Evolutionary conservation across 2,329 filamentous ascomycete genomes (phyloP).

Genomic region (Neonectria coccinea): DNA sequence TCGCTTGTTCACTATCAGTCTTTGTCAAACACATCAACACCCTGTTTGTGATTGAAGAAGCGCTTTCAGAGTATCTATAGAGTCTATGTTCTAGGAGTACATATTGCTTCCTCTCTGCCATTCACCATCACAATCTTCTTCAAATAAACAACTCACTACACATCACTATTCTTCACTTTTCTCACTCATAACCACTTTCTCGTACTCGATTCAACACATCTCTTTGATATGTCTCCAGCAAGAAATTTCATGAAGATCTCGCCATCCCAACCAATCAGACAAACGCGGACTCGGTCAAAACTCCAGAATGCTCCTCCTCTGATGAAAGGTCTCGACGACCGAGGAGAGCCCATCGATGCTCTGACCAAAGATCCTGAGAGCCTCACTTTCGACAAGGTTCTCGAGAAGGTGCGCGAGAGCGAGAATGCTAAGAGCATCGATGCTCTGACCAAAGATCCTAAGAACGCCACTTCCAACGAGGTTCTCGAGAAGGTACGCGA

Average conservation of each 20-base stretch:
- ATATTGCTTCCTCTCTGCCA: background rate
- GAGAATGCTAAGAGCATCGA: background rate
- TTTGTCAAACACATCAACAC: background rate
- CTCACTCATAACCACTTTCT: background rate
- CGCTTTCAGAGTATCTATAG: background rate
- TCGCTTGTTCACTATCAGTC: background rate
- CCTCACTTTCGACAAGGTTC: conserved; percentile 31
- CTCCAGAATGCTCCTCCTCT: conserved; percentile 38
- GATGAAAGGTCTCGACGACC: conserved; percentile 39
- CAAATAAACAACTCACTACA: background rate
- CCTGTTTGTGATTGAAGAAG: background rate
- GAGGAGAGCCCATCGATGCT: conserved; percentile 20
- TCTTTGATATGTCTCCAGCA: conserved; percentile 3
- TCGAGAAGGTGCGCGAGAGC: background rate
- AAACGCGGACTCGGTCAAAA: conserved; percentile 39
- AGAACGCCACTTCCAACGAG: conserved; percentile 24
- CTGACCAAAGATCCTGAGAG: conserved; percentile 32
- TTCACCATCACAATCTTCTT: background rate
- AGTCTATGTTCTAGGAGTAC: background rate
- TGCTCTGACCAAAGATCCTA: conserved; percentile 31
- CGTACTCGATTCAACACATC: background rate
- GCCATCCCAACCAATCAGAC: conserved; percentile 25
- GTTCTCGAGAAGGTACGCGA: conserved; percentile 12
- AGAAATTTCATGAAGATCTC: background rate
- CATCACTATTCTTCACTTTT: background rate